These are phyloP conservation scores for Globisporangium barbulae DNA, from an alignment of 352 stramenopile genomes.

Conservation along the genomic window DNA sequence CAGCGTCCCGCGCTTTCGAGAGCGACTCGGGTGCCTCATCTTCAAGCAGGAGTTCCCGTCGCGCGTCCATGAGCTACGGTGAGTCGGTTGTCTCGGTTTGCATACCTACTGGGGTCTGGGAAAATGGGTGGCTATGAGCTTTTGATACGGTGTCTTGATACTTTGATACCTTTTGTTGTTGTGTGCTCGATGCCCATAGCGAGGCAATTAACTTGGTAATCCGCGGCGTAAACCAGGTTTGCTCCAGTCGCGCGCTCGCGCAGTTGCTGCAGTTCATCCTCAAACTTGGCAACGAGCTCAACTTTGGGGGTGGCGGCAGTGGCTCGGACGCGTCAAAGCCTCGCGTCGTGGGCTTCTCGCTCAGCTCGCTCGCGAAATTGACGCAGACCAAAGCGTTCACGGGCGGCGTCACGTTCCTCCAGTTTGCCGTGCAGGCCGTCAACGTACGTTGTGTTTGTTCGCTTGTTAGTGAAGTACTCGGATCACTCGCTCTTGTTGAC, in stretches of 20 bases:
- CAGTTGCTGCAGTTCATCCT: conserved; percentile 71
- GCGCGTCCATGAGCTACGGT: conserved; percentile 72
- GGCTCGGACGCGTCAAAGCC: background rate
- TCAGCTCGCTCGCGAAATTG: conserved; percentile 74
- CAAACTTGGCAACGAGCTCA: conserved; percentile 69
- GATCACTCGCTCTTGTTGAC: conserved; percentile 1
- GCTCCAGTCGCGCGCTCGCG: conserved; percentile 53
- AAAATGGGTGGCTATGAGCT: background rate
- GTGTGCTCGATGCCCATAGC: conserved; percentile 14
- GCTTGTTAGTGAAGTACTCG: background rate
- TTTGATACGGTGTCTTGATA: background rate
- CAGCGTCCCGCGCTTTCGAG: conserved; percentile 56
- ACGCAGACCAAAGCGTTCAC: conserved; percentile 81
- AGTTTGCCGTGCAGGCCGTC: conserved; percentile 77
- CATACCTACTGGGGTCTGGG: no score
- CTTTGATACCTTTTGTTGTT: conserved; percentile 1
- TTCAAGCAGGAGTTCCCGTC: conserved; percentile 77
- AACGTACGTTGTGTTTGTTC: conserved; percentile 29
- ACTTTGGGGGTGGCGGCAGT: conserved; percentile 41
- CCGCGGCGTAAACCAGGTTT: conserved; percentile 69
- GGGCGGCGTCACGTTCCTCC: conserved; percentile 67
- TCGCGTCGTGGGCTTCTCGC: conserved; percentile 58
- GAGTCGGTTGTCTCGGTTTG: no score
- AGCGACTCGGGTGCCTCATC: conserved; percentile 72
- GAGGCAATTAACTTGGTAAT: conserved; percentile 65